phyloP scores from a whole-genome alignment of 192 early-diverging fungal genomes.

The Entomortierella beljakovae region DNA sequence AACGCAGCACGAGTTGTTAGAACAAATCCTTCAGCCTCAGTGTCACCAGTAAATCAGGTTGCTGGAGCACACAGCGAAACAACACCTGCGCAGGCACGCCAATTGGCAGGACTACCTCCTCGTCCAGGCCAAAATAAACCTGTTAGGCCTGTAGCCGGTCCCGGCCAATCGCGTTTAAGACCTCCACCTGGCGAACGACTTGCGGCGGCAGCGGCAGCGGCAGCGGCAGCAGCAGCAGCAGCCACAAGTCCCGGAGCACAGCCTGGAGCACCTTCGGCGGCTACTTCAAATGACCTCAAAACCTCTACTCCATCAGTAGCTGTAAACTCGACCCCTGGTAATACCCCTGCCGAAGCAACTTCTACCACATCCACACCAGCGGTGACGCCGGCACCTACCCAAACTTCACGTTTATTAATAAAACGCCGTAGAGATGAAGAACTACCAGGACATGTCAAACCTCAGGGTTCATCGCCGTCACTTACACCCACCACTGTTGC shows the following conservation, averaged over 20 bases:
- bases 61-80: neutral
- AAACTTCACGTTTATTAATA: conserved; percentile 24
- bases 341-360: neutral
- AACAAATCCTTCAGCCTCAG: neutral
- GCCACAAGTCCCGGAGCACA: neutral
- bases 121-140: conserved; percentile 12
- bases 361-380: neutral
- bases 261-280: neutral
- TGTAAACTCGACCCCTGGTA: neutral
- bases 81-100: conserved; percentile 8
- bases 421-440: conserved; percentile 45
- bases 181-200: conserved; percentile 31
- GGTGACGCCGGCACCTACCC: neutral
- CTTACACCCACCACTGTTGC: neutral
- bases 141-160: neutral
- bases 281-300: neutral
- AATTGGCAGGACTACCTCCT: conserved; percentile 13
- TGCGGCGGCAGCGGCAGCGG: conserved; percentile 14
- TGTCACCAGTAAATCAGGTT: neutral
- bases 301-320: neutral
- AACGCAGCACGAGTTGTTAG: conserved; percentile 3
- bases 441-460: conserved; percentile 8
- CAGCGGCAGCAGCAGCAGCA: conserved; percentile 3
- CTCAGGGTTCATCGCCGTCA: conserved; percentile 5
- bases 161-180: conserved; percentile 39